These are phyloP conservation scores for Solanum clarkiae DNA, from an alignment of 257 asterid species.

Conservation along the genomic window DNA sequence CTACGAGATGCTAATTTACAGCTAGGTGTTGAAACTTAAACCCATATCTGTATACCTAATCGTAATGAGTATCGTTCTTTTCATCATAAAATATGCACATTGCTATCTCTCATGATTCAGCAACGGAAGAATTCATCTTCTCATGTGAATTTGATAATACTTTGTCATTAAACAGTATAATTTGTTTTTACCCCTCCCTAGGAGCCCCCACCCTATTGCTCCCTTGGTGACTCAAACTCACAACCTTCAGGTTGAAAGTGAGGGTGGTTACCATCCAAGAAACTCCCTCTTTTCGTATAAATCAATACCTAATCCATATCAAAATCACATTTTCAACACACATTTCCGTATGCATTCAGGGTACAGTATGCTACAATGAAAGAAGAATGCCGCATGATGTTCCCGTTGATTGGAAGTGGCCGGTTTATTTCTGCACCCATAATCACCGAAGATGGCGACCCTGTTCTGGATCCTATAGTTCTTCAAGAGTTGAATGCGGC, in stretches of 20 bases:
- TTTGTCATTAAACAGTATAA: not conserved
- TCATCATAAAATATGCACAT: not conserved
- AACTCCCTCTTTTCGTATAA: too few species aligned
- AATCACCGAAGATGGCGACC: conserved; percentile 78
- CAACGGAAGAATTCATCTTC: not conserved
- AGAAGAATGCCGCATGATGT: conserved; percentile 72
- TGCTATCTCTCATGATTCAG: not conserved
- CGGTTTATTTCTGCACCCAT: conserved; percentile 82
- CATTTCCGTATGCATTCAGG: conserved; percentile 33
- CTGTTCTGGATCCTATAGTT: conserved; percentile 74
- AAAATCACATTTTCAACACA: not conserved
- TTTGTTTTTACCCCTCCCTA: too few species aligned
- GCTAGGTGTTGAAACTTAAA: not conserved
- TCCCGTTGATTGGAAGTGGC: conserved; percentile 85
- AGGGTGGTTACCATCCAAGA: too few species aligned
- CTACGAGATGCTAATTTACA: not conserved
- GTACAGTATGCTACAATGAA: conserved; percentile 56
- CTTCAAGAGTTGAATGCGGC: conserved; percentile 57
- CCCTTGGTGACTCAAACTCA: too few species aligned
- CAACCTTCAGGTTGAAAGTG: too few species aligned
- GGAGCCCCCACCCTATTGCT: too few species aligned
- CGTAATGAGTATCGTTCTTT: not conserved
- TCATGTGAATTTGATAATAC: not conserved
- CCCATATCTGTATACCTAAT: not conserved
- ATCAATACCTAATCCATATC: not conserved